A percentile compares a stretch with the other conserved stretches of the same genome.
phyloP scores from a whole-genome alignment of 345 rosid genomes.

The Trapa incisa region DNA sequence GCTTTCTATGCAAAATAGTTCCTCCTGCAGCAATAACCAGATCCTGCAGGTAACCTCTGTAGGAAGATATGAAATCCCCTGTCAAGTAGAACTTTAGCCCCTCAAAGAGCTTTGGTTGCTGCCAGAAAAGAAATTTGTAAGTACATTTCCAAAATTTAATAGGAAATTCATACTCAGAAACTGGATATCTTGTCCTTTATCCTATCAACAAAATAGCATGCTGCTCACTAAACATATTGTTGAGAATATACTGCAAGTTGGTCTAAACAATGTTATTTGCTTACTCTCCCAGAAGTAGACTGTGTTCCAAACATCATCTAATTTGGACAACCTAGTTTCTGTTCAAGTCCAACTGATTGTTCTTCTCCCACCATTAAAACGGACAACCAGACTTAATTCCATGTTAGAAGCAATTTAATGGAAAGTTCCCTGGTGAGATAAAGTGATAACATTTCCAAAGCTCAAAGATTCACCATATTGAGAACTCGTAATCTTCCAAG shows the following conservation, averaged over 20 bases:
- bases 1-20: constrained; percentile 51
- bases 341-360: too few relatives aligned
- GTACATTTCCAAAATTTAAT: too few relatives aligned
- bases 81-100: constrained; percentile 43
- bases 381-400: not conserved
- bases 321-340: too few relatives aligned
- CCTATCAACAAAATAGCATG: too few relatives aligned
- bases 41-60: constrained; percentile 72
- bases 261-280: too few relatives aligned
- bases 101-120: constrained; percentile 48
- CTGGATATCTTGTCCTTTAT: too few relatives aligned
- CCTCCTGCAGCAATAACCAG: constrained; percentile 70
- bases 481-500: constrained; percentile 60
- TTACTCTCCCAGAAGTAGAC: not conserved
- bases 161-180: too few relatives aligned
- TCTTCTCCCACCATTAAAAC: too few relatives aligned
- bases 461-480: constrained; percentile 39
- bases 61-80: constrained; percentile 63
- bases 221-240: too few relatives aligned
- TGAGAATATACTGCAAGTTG: too few relatives aligned
- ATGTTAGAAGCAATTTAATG: not conserved
- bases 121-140: constrained; percentile 11
- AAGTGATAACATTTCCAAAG: not conserved
- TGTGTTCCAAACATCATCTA: not conserved
- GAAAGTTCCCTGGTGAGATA: not conserved